Percentiles rank a stretch among this genome's conserved stretches.
These are phyloP conservation scores for Pythium utonaiense DNA, from an alignment of 352 stramenopile species.

Conservation along the genomic window DNA sequence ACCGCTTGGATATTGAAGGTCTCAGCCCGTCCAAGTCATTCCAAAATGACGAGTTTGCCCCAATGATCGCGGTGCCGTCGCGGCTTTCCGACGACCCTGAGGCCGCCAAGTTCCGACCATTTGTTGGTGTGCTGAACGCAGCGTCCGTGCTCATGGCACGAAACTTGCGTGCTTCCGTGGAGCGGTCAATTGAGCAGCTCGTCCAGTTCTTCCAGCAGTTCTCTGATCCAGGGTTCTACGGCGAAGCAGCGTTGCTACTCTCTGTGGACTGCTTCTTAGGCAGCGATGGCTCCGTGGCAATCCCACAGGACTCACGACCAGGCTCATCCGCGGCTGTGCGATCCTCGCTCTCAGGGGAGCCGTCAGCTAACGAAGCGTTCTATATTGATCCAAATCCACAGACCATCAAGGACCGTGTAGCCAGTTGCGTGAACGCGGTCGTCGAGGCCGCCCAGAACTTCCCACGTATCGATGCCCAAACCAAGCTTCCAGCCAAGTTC, in stretches of 20 bases:
- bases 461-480: constrained; percentile 84
- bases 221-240: constrained; percentile 41
- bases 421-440: constrained; percentile 57
- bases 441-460: constrained; percentile 87
- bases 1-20: constrained; percentile 58
- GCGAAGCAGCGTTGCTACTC: constrained; percentile 59
- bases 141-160: constrained; percentile 88
- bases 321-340: not conserved
- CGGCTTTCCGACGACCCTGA: constrained; percentile 38
- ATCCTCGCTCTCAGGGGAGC: not conserved
- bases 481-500: constrained; percentile 62
- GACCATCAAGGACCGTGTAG: constrained; percentile 57
- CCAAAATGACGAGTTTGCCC: constrained; percentile 1
- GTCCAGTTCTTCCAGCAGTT: constrained; percentile 77
- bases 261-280: constrained; percentile 43
- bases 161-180: constrained; percentile 83
- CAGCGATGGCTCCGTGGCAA: not conserved
- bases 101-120: constrained; percentile 40
- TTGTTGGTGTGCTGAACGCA: constrained; percentile 75
- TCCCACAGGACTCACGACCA: not conserved
- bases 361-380: constrained; percentile 34
- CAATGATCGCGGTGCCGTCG: not conserved
- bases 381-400: constrained; percentile 56
- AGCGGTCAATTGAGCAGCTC: constrained; percentile 76
- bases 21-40: constrained; percentile 9